Evolutionary conservation across 108 stramenopile species (phyloP), one percentile per base, ranked within the genome.

Genomic region (Chaetoceros muelleri): DNA sequence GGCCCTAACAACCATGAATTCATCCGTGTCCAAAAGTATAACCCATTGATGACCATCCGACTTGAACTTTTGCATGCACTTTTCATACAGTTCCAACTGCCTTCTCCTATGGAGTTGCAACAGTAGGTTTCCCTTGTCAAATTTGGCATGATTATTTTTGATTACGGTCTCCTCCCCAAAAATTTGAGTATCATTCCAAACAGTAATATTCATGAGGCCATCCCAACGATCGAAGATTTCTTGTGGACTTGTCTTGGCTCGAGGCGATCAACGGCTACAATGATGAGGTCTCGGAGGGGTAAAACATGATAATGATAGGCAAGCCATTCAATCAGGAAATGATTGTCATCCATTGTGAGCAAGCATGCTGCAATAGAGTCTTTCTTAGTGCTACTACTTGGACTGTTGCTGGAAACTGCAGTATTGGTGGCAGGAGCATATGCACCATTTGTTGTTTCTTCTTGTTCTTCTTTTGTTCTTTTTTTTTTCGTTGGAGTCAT

Each of bases 271-370:
- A 66, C 57, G 1, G 56, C 76, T n/a, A n/a, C n/a, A 1, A 81
- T 51, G 19, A 81, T 62, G 28, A 81, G 29, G 26, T 30, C 26
- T 21, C 69, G 44, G 10, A 81, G 62, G 24, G 75, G 75, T 48
- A 69, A 24, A 0, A 55, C 64, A 34, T 69, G 60, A 56, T 69
- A 81, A 60, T 81, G 80, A 61, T 73, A 81, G 31, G 80, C 75
- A n/a, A n/a, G n/a, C n/a, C n/a, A n/a, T n/a, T n/a, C n/a, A n/a
- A n/a, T n/a, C n/a, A n/a, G n/a, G n/a, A n/a, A n/a, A n/a, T n/a
- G n/a, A n/a, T n/a, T n/a, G n/a, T n/a, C n/a, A n/a, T n/a, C n/a
- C n/a, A n/a, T n/a, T n/a, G n/a, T n/a, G n/a, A n/a, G n/a, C n/a
- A n/a, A n/a, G n/a, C n/a, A n/a, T n/a, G n/a, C n/a, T n/a, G n/a